Base-by-base conservation (phyloP, 2,329 filamentous ascomycete genomes). In the Sclerotinia nivalis region DNA sequence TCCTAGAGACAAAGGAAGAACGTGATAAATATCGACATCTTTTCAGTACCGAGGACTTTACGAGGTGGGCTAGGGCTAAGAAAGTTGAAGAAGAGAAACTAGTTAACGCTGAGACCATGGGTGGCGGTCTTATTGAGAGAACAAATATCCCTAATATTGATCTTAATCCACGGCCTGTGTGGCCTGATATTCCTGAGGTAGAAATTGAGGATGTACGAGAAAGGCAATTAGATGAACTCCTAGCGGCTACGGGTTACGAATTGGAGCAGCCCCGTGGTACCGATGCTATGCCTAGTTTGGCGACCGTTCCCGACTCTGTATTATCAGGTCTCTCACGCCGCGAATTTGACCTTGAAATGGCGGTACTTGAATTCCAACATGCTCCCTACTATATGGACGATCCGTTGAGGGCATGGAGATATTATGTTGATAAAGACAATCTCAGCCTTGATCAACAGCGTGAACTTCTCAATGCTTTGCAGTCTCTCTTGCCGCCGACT, bases 1-100 rank as follows among this genome's bases (percentile, higher is more conserved):
- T 89, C 15, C 86, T 87, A 12, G 84, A 86, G 62, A 92, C 90
- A 0, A 87, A 86, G 72, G 81, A 82, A 13, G 83, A 88, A 69
- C 87, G 93, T 52, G 83, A 88, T 67, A 84, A 83, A 72, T 88
- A 84, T 77, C 83, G 83, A 54, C 80, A 81, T 69, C 80, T 84
- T 37, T 83, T 88, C 60, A 82, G 82, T 40, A 77, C 79, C 2
- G 78, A 86, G 13, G 79, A 81, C 5, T 77, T 82, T 64, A 76
- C 80, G 34, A 69, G 73, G n/a, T 78, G 77, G 73, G 75, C 78
- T 34, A 67, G 71, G 25, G 59, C 49, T n/a, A 62, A 72, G 31
- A 71, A 70, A 20, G 22, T 49, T 10, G 71, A 72, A 55, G 61
- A 56, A 40, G 49, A 68, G 37, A 58, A 20, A 37, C 66, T 18